A percentile compares a stretch with the other conserved stretches of the same genome.
phyloP scores from a whole-genome alignment of 495 filamentous ascomycete genomes.

The Penicillium roqueforti region DNA sequence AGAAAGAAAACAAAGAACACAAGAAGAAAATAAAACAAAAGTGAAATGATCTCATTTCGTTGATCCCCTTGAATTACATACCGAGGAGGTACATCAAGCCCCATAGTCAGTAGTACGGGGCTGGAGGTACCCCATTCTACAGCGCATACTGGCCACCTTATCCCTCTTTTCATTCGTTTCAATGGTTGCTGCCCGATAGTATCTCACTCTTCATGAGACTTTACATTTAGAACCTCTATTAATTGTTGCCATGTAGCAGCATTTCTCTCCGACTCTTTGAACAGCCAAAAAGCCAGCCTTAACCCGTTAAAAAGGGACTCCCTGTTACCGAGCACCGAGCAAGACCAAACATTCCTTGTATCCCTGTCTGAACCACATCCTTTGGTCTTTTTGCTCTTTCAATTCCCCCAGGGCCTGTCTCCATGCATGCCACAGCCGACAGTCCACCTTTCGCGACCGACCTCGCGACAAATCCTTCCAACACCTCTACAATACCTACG shows the following conservation, averaged over 20 bases:
- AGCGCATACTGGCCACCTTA: constrained; percentile 21
- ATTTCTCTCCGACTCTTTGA: not conserved
- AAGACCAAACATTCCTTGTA: constrained; percentile 32
- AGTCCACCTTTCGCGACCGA: constrained; percentile 31
- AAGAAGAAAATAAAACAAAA: not conserved
- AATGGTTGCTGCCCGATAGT: constrained; percentile 27
- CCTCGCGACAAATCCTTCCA: constrained; percentile 23
- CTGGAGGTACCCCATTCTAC: constrained; percentile 20
- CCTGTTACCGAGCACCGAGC: constrained; percentile 13
- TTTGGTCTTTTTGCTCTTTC: constrained; percentile 12
- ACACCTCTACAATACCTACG: constrained; percentile 27
- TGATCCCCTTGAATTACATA: constrained; percentile 28
- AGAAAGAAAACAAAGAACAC: not conserved
- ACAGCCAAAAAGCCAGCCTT: constrained; percentile 1
- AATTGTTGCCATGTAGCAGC: constrained; percentile 21
- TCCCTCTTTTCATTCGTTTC: constrained; percentile 28
- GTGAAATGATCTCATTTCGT: constrained; percentile 18
- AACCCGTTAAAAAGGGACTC: constrained; percentile 4
- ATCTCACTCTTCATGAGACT: not conserved
- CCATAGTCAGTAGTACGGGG: constrained; percentile 20
- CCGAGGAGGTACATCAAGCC: constrained; percentile 23
- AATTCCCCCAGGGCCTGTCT: constrained; percentile 24
- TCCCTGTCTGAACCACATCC: constrained; percentile 24
- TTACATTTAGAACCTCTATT: not conserved
- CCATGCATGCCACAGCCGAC: constrained; percentile 44